Conservation (phyloP, 2,329 filamentous ascomycete species). For the Hymenoscyphus infarciens region DNA sequence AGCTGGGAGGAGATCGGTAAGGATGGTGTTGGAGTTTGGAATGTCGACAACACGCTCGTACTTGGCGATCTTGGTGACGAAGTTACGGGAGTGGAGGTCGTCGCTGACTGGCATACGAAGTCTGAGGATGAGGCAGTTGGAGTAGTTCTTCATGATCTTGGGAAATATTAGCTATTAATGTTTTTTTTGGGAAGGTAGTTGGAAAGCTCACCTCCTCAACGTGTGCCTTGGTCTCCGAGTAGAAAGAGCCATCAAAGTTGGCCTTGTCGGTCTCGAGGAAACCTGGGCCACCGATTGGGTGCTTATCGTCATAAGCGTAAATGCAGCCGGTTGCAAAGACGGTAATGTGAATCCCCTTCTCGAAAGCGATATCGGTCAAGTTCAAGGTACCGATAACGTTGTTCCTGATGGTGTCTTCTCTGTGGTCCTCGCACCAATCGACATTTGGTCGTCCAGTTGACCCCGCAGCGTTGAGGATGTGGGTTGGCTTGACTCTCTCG, state of each 20-base stretch:
- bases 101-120: constrained; percentile 68
- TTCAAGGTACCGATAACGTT: constrained; percentile 65
- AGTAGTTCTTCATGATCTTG: constrained; percentile 59
- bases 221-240: constrained; percentile 63
- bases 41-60: constrained; percentile 65
- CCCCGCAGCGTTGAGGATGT: constrained; percentile 64
- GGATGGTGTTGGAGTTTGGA: constrained; percentile 65
- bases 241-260: constrained; percentile 66
- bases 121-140: constrained; percentile 59
- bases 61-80: constrained; percentile 65
- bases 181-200: not conserved
- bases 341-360: constrained; percentile 58
- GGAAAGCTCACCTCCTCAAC: constrained; percentile 54
- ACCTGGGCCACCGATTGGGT: constrained; percentile 57
- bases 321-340: constrained; percentile 67
- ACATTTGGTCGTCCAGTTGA: constrained; percentile 65
- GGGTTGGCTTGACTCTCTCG: constrained; percentile 57
- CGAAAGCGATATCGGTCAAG: constrained; percentile 57
- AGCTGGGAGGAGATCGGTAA: constrained; percentile 60
- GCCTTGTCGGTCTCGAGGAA: constrained; percentile 59
- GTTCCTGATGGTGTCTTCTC: constrained; percentile 62
- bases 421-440: constrained; percentile 70
- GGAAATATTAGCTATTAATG: constrained; percentile 16
- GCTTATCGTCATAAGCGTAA: constrained; percentile 59
- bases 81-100: constrained; percentile 63